phyloP scores from a whole-genome alignment of 345 rosid species.

The Salix arbutifolia region DNA sequence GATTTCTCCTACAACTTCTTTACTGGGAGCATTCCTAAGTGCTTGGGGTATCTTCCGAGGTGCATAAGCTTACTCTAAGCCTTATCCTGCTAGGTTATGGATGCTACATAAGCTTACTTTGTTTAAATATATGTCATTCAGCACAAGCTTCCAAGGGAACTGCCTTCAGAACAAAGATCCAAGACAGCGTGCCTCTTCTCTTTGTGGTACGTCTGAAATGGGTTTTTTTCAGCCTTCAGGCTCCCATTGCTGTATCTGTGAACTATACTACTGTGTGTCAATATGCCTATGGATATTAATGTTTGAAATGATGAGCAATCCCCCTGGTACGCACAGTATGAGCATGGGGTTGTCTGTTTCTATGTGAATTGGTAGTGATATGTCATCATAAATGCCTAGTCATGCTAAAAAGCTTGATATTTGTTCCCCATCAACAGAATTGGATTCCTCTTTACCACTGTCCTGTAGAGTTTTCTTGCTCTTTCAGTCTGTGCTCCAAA shows the following conservation, averaged over 20 bases:
- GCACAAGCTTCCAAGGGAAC: conserved; percentile 87
- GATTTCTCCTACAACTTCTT: conserved; percentile 90
- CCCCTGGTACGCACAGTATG: neutral
- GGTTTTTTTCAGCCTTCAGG: conserved; percentile 1
- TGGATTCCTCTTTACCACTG: too few species aligned
- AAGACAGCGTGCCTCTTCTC: conserved; percentile 61
- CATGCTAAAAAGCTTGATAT: neutral
- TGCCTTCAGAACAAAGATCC: conserved; percentile 60
- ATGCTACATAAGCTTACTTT: conserved; percentile 4
- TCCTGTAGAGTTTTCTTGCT: neutral
- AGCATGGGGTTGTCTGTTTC: neutral
- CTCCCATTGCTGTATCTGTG: neutral
- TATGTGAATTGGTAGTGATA: neutral
- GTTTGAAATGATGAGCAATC: neutral
- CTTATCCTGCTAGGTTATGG: neutral
- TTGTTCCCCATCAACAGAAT: too few species aligned
- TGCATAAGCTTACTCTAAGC: conserved; percentile 19
- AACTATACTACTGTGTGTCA: neutral
- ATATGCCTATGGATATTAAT: neutral
- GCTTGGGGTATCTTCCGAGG: conserved; percentile 79
- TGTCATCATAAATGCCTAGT: neutral
- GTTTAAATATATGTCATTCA: conserved; percentile 24
- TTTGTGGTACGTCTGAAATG: conserved; percentile 55
- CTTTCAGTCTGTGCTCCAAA: neutral
- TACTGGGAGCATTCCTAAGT: conserved; percentile 77